Conservation (phyloP, 129 eudicot genomes). For the Calendula officinalis region DNA sequence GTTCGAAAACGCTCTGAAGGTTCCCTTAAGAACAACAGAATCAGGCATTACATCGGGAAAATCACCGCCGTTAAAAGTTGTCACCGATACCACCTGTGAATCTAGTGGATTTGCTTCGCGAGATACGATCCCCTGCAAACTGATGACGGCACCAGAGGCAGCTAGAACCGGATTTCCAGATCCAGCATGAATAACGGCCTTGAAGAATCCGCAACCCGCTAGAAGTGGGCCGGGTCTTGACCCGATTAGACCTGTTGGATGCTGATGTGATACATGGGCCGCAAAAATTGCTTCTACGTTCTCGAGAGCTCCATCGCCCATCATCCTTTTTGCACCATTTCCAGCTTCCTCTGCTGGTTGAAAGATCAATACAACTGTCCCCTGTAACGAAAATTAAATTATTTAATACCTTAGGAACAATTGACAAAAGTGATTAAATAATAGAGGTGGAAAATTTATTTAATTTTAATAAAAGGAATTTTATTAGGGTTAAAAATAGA, state of each 20-base stretch:
- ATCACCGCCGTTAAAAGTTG: conserved; percentile 50
- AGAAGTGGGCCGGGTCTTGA: conserved; percentile 90
- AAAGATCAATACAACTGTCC: conserved; percentile 76
- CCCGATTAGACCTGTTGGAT: conserved; percentile 61
- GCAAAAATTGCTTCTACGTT: conserved; percentile 86
- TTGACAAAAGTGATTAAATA: too few species aligned
- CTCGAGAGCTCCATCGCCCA: conserved; percentile 74
- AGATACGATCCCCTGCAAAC: conserved; percentile 87
- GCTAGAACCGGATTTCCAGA: conserved; percentile 58
- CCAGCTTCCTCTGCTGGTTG: conserved; percentile 99
- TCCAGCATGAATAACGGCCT: conserved; percentile 46
- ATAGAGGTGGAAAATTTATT: too few species aligned
- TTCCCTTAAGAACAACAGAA: conserved; percentile 59
- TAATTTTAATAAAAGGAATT: too few species aligned
- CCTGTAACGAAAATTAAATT: conserved; percentile 35
- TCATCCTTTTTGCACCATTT: conserved; percentile 90
- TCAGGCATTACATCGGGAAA: conserved; percentile 44
- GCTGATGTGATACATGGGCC: conserved; percentile 72
- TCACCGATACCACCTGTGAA: conserved; percentile 92
- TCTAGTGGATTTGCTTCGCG: conserved; percentile 91
- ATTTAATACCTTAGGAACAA: too few species aligned
- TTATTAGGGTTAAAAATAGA: too few species aligned
- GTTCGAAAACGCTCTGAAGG: conserved; percentile 82
- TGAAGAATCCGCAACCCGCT: conserved; percentile 90
- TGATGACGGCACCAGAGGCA: conserved; percentile 84